Conservation (phyloP, 164 flowering plant species). For the Vitis amurensis region DNA sequence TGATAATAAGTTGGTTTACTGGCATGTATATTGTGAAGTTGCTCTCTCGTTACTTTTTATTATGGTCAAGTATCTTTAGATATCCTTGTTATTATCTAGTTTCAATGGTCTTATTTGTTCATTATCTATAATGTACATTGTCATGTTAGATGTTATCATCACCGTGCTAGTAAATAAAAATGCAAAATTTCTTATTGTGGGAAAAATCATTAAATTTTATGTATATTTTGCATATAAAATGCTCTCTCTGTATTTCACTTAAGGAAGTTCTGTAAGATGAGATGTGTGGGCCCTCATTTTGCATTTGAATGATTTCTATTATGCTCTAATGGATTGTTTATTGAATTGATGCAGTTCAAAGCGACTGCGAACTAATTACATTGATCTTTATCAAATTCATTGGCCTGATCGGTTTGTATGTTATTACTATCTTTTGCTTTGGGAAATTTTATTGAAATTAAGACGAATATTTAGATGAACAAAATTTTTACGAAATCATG, state of each 20-base stretch:
- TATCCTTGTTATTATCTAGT: too few species aligned
- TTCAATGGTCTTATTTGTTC: not conserved
- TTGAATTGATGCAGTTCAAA: slow-evolving; percentile 50
- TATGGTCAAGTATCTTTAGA: not conserved
- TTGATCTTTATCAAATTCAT: slow-evolving; percentile 86
- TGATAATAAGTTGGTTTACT: slow-evolving; percentile 55
- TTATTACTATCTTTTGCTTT: slow-evolving; percentile 16
- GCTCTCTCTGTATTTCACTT: not conserved
- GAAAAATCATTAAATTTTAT: too few species aligned
- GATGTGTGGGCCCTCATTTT: not conserved
- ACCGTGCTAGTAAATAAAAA: too few species aligned
- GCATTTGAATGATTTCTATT: not conserved
- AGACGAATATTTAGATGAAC: slow-evolving; percentile 1
- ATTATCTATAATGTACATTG: too few species aligned
- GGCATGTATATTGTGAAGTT: too few species aligned
- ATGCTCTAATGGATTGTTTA: slow-evolving; percentile 2
- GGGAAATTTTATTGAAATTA: not conserved
- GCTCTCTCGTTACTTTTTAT: too few species aligned
- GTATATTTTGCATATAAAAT: too few species aligned
- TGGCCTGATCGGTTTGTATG: slow-evolving; percentile 94
- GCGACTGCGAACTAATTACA: slow-evolving; percentile 64
- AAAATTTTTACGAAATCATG: too few species aligned
- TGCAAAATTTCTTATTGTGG: too few species aligned
- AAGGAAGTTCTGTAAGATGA: not conserved
- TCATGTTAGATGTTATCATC: too few species aligned